Conservation (phyloP, 2,329 filamentous ascomycete genomes). For the Blastomyces percursus region DNA sequence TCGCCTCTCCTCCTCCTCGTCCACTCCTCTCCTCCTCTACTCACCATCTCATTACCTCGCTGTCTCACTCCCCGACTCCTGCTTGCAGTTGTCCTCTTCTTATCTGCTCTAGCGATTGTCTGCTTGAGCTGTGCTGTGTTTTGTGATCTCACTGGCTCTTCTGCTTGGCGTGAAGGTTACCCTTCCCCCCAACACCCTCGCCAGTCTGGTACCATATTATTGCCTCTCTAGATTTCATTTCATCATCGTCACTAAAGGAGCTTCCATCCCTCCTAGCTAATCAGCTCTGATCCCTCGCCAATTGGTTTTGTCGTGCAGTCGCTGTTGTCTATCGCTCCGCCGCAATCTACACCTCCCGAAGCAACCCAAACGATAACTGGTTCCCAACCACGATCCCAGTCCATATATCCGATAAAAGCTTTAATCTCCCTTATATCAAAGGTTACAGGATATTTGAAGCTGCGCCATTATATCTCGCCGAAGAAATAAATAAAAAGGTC, state of each 20-base stretch:
- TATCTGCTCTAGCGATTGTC: background rate
- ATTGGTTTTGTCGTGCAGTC: background rate
- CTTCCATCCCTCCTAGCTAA: background rate
- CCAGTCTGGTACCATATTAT: background rate
- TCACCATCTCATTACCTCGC: background rate
- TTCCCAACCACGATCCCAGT: background rate
- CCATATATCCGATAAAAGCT: background rate
- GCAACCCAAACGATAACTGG: background rate
- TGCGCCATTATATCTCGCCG: background rate
- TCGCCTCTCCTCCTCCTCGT: background rate
- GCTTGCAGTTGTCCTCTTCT: background rate
- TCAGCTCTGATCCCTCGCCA: background rate
- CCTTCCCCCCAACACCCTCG: background rate
- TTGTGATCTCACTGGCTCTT: background rate
- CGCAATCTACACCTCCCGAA: background rate
- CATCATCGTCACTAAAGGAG: background rate
- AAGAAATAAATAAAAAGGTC: background rate
- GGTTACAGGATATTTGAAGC: background rate
- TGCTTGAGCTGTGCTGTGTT: background rate
- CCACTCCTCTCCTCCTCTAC: background rate
- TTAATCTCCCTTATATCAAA: background rate
- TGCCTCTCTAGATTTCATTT: background rate
- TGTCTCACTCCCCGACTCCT: background rate
- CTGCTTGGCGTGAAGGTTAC: background rate
- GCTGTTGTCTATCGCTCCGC: background rate